These are phyloP conservation scores for Aspergillus sparsus DNA, from an alignment of 495 filamentous ascomycete genomes.

Conservation along the genomic window DNA sequence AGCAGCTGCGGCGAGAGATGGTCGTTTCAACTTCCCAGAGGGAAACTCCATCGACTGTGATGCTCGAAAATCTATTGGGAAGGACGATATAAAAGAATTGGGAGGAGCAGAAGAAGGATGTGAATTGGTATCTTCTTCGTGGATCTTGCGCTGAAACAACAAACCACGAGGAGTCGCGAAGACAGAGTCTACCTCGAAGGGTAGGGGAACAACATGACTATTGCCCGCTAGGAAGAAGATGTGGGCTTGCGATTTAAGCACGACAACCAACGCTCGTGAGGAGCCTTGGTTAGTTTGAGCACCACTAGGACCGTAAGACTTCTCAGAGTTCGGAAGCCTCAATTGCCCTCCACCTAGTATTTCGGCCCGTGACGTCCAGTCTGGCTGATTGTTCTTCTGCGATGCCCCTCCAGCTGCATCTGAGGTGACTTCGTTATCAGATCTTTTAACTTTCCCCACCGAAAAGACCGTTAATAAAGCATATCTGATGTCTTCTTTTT, in stretches of 20 bases:
- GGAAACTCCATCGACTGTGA: constrained; percentile 51
- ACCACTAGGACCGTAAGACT: constrained; percentile 23
- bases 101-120: constrained; percentile 56
- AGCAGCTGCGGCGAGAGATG: constrained; percentile 34
- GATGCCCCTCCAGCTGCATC: neutral
- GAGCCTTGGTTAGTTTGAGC: constrained; percentile 22
- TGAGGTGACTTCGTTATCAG: constrained; percentile 13
- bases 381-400: constrained; percentile 8
- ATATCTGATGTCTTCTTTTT: constrained; percentile 80
- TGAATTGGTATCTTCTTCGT: constrained; percentile 28
- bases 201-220: constrained; percentile 87
- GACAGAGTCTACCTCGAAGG: constrained; percentile 88
- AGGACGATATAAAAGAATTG: constrained; percentile 77
- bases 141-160: constrained; percentile 76
- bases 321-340: constrained; percentile 24
- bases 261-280: constrained; percentile 78
- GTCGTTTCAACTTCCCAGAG: constrained; percentile 40
- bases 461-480: constrained; percentile 84
- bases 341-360: constrained; percentile 16
- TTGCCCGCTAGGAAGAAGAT: constrained; percentile 87
- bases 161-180: constrained; percentile 80
- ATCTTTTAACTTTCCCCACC: constrained; percentile 37
- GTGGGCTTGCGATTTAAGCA: constrained; percentile 90
- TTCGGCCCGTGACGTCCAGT: constrained; percentile 24
- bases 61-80: constrained; percentile 43